Evolutionary conservation across 768 basidiomycete species (phyloP).

Genomic region (Porphyrellus cyaneotinctus): DNA sequence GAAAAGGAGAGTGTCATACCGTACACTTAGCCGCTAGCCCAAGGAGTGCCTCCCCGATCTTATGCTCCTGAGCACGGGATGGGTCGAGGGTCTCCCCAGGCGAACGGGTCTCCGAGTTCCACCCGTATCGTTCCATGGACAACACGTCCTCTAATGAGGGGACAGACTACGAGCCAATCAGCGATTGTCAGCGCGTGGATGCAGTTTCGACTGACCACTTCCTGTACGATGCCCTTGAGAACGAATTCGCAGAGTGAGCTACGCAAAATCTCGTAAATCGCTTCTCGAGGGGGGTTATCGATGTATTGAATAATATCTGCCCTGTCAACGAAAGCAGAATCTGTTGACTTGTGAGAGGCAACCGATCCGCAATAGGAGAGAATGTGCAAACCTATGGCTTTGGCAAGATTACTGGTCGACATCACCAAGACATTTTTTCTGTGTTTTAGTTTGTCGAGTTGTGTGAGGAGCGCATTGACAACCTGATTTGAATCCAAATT

Average conservation of each 20-base stretch:
- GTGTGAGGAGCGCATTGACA: conserved; percentile 94
- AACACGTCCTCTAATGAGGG: conserved; percentile 55
- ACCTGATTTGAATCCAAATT: conserved; percentile 53
- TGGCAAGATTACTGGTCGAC: conserved; percentile 92
- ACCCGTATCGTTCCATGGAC: conserved; percentile 16
- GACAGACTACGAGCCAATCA: conserved; percentile 43
- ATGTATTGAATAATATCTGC: conserved; percentile 96
- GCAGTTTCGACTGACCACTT: conserved; percentile 45
- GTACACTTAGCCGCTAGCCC: conserved; percentile 72
- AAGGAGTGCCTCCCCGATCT: conserved; percentile 55
- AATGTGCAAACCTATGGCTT: conserved; percentile 77
- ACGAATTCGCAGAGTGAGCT: conserved; percentile 81
- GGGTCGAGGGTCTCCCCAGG: conserved; percentile 16
- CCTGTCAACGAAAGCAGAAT: conserved; percentile 92
- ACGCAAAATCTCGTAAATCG: conserved; percentile 88
- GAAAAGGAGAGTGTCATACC: conserved; percentile 43
- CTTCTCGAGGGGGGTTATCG: conserved; percentile 85
- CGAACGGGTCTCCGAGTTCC: conserved; percentile 1
- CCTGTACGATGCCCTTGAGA: conserved; percentile 61
- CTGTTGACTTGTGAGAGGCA: conserved; percentile 37
- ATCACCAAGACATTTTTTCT: conserved; percentile 93
- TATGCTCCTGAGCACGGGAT: conserved; percentile 48
- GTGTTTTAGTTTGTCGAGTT: conserved; percentile 92
- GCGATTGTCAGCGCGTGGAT: neutral
- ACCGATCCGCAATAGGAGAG: neutral